phyloP scores from a whole-genome alignment of 257 asterid species.

The Euphrasia confusa region DNA sequence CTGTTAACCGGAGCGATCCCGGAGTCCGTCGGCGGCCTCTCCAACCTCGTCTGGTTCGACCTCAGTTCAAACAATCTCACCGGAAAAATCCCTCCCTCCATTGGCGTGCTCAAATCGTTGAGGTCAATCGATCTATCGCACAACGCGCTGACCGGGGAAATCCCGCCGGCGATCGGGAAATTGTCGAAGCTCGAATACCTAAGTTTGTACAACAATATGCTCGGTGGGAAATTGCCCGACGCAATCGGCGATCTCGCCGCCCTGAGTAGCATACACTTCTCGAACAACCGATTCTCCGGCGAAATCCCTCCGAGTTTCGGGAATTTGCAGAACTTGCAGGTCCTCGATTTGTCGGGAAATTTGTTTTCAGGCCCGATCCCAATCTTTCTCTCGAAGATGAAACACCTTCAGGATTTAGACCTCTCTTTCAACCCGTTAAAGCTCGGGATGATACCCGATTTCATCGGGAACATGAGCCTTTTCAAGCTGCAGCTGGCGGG shows the following conservation, averaged over 20 bases:
- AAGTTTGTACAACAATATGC: conserved; percentile 44
- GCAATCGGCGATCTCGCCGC: conserved; percentile 43
- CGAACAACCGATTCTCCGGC: conserved; percentile 51
- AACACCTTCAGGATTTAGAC: conserved; percentile 34
- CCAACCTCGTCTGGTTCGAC: conserved; percentile 26
- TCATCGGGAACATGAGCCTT: conserved; percentile 35
- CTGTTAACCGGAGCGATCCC: conserved; percentile 48
- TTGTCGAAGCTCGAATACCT: conserved; percentile 36
- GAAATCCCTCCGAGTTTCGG: conserved; percentile 51
- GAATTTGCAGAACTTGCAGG: conserved; percentile 32
- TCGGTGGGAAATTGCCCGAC: conserved; percentile 52
- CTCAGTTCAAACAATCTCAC: conserved; percentile 39
- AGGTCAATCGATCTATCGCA: conserved; percentile 33
- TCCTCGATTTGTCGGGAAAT: conserved; percentile 56
- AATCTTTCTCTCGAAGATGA: conserved; percentile 31
- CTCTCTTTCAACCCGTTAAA: conserved; percentile 59
- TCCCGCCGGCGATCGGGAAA: conserved; percentile 50
- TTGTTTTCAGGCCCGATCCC: conserved; percentile 44
- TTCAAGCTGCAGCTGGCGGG: conserved; percentile 35
- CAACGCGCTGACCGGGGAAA: conserved; percentile 45
- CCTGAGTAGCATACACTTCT: conserved; percentile 40
- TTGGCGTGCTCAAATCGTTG: conserved; percentile 40
- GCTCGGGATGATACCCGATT: conserved; percentile 39
- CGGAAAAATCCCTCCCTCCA: conserved; percentile 54
- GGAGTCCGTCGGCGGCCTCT: conserved; percentile 34